These are phyloP conservation scores for Clonostachys chloroleuca DNA, from an alignment of 2,329 filamentous ascomycete species.

Conservation along the genomic window DNA sequence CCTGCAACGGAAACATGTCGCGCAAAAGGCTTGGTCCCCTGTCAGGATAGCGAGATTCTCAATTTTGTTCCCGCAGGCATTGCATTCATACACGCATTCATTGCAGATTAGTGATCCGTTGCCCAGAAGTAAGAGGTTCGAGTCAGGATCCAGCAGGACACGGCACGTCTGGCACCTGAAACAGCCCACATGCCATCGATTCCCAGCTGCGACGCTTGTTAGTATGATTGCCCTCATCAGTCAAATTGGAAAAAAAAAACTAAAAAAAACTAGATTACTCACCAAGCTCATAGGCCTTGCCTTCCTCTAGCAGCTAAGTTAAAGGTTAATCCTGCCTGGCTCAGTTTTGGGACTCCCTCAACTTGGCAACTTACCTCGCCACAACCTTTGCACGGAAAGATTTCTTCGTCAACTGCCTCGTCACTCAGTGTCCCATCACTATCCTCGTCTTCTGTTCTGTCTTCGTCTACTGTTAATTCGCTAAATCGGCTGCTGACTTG, in stretches of 20 bases:
- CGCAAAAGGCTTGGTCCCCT: slow-evolving; percentile 95
- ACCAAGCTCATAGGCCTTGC: slow-evolving; percentile 98
- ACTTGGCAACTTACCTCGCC: slow-evolving; percentile 63
- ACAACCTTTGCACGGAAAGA: slow-evolving; percentile 88
- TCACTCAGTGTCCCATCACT: too few species aligned
- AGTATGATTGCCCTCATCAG: slow-evolving; percentile 13
- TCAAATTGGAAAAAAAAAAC: too few species aligned
- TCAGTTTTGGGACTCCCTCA: slow-evolving; percentile 1
- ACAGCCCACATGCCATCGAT: slow-evolving; percentile 98
- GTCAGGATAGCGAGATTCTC: slow-evolving; percentile 97
- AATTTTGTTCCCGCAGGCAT: slow-evolving; percentile 94
- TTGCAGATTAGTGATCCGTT: slow-evolving; percentile 98
- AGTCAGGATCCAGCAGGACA: slow-evolving; percentile 94
- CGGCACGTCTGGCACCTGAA: slow-evolving; percentile 96
- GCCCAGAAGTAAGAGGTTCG: slow-evolving; percentile 92
- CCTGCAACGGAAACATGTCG: slow-evolving; percentile 92
- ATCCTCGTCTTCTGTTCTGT: too few species aligned
- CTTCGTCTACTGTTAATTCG: too few species aligned
- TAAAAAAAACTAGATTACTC: slow-evolving; percentile 20
- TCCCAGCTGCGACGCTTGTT: slow-evolving; percentile 60
- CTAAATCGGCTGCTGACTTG: too few species aligned
- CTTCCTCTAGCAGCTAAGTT: slow-evolving; percentile 89
- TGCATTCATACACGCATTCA: slow-evolving; percentile 99
- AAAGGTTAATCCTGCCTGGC: not conserved
- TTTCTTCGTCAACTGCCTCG: slow-evolving; percentile 8